Evolutionary conservation across 2,329 filamentous ascomycete species (phyloP), one percentile per base, ranked within the genome.

Genomic region (Botrytis porri): DNA sequence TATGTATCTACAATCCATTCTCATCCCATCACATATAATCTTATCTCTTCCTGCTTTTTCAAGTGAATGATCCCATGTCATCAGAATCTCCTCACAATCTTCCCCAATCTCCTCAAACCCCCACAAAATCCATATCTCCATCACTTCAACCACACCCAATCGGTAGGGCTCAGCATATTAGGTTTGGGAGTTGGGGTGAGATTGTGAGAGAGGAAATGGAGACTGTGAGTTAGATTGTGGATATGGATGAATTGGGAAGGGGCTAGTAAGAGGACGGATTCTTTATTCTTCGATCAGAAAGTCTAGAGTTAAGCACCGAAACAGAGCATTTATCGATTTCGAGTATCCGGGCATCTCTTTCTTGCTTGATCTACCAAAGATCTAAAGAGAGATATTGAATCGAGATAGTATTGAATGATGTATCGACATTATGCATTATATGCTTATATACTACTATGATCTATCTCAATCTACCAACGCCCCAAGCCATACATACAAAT

Each of bases 241-340:
- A 4, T 43, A 18, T 18, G 14, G 41, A 43, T 43, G 4, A 14
- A 4, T 18, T 18, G 3, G 41, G 41, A 18, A 43, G 41, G 14
- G 14, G 41, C 14, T 14, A 43, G 41, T 16, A 14, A 14, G 14
- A 18, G 14, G 41, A 18, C 1, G 14, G 14, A 18, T 43, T 43
- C 14, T 43, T 43, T 1, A 14, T 18, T 43, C 14, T 43, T 43
- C 14, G 41, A 16, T 43, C 41, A 41, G 41, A n/a, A 16, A 14
- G 7, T 54, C 0, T 7, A 54, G 10, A n/a, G 48, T 3, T 8
- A 2, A n/a, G 48, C 0, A 16, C 1, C 7, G 25, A n/a, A n/a
- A 54, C 25, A 54, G 25, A 5, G 25, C 25, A 5, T n/a, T 54
- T n/a, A 3, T 54, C 18, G 48, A 3, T 54, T 54, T n/a, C 1